Base-by-base conservation (phyloP, 345 rosid genomes). In the Lenwebbia sp. region DNA sequence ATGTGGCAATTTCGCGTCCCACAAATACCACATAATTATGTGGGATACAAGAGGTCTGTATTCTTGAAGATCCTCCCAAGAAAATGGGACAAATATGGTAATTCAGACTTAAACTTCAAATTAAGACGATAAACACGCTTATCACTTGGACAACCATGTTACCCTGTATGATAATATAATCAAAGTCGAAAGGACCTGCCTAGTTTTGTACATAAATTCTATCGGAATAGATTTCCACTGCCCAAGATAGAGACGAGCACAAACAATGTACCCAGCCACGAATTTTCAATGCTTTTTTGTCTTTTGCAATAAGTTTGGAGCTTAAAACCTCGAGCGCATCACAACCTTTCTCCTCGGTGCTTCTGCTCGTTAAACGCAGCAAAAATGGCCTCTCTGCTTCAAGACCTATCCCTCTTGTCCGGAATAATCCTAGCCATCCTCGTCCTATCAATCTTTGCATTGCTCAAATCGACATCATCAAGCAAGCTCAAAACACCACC, bases 401-500 rank as follows among this genome's bases (percentile, higher is more conserved):
- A 60, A 60, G 70, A 60, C 33, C 70, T 13, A n/a, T 30, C 70
- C 37, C 19, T 2, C 70, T 60, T 60, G 70, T n/a, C 10, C 19
- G 37, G 70, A 5, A 60, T 60, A 60, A 60, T 60, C 70, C 70
- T n/a, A 60, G 40, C 75, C n/a, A n/a, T n/a, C n/a, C 75, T 62
- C 75, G 22, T 62, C 75, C 75, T 62, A 30, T 62, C 75, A 62
- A 30, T 30, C 7, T 62, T 62, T 14, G 40, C 26, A 62, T 1
- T 62, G 30, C 28, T 78, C 75, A 56, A 90, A 88, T 5, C 85
- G 85, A 1, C 87, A 65, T 89, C 26, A 87, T 65, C 76, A 15
- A 30, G 76, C 91, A 22, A 65, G 21, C 76, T 65, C 76, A 30
- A 65, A 65, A 17, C 41, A 3, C 76, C 76, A 8, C 76, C 76